Evolutionary conservation across 257 asterid species (phyloP), one percentile per base, ranked within the genome.

Genomic region (Jasminum sambac): DNA sequence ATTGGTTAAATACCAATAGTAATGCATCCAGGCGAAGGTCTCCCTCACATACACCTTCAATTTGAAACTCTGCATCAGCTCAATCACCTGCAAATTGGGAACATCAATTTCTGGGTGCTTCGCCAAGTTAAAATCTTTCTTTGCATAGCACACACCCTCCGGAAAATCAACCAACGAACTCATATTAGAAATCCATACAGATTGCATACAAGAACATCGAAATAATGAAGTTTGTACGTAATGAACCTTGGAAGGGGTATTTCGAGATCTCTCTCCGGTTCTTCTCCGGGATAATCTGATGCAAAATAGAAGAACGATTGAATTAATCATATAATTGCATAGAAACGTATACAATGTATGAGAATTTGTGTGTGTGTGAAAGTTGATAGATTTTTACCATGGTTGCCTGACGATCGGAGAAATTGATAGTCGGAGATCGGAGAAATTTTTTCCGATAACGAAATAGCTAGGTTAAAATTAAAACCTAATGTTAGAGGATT

Each of bases 21-120:
- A 93, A 16, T 93, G 95, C 98, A 90, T 93, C 97, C 98, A 93
- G 0, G 98, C 97, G 66, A 93, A 93, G 42, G 98, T 93, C 87
- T 93, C 98, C 0, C 95, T 86, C 2, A 93, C 95, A 37, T 84
- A 90, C 67, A 85, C 98, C 94, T 88, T 90, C 0, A 97, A 92
- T 42, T 92, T 92, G 83, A 92, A 90, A 78, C 98, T 90, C 91
- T 92, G 98, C 98, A 92, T 90, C 66, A 92, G 89, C 95, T 92
- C 90, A 65, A 92, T 92, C 44, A 92, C 97, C 83, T 92, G 98
- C 17, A 93, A 82, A 67, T 93, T 93, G 0, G 98, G 98, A 0
- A 90, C 98, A 74, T 93, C 97, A 37, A 93, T 93, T 2, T 87
- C 92, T 0, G 98, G 97, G 74, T 93, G 98, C 82, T 93, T 93